Evolutionary conservation across 805 yeast genomes (phyloP), one percentile per base, ranked within the genome.

Genomic region (Candida insectalens): DNA sequence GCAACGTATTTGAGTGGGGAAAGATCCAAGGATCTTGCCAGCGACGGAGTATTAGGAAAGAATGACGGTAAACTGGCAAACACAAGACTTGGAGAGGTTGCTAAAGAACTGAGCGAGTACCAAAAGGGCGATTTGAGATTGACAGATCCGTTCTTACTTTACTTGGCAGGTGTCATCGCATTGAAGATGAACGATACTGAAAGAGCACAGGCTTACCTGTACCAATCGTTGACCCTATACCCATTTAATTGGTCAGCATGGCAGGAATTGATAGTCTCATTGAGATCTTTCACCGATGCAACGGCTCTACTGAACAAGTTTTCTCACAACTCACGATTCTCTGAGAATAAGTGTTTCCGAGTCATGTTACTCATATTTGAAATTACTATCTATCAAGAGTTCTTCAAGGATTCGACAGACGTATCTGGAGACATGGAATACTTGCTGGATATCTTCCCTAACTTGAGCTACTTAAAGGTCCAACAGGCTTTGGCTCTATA

Each of bases 231-330:
- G 10, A 60, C 67, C 17, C 33, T 67, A 19, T 85, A 78, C 45
- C 95, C 96, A 0, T 82, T 68, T 53, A 89, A 89, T 53, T 92
- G 98, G 98, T 72, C 88, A 35, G 81, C 92, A 38, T 92, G 96
- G 96, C 66, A 69, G 37, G 96, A 89, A 50, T 62, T 92, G 26
- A 60, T 75, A 9, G 61, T 73, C 4, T 74, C 83, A 34, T 57
- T 84, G 19, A 56, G 71, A 6, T 67, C 74, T 20, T 65, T 75
- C 35, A 81, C 78, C 39, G 83, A 81, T 35, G 79, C 84, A 0
- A 37, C 60, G 31, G 44, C 47, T 34, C 47, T 68, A 40, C 41
- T 65, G 27, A 49, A 59, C 40, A 55, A 61, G 42, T 50, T 67
- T 41, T 51, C 62, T 29, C 49, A 54, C n/a, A 50, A 61, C 20